Evolutionary conservation across 108 stramenopile species (phyloP), one percentile per base, ranked within the genome.

Genomic region (Conticribra weissflogii): DNA sequence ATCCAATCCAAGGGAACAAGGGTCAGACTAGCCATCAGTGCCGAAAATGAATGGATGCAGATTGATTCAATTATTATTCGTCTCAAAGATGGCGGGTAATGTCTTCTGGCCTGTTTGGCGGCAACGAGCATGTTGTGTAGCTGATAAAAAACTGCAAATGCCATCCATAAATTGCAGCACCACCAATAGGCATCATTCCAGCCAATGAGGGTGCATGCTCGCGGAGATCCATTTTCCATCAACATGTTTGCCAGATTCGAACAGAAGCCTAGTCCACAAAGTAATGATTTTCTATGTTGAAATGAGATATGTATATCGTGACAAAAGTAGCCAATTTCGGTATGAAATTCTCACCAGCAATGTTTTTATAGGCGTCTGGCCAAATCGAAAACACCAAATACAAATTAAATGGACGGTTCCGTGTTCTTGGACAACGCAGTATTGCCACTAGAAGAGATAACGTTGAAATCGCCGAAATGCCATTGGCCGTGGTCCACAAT

Each of bases 131-230:
- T 30, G 28, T 61, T 28, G 14, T 59, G 55, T 16, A 74, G 51
- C 28, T 66, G 58, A 1, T 36, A 21, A 33, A 74, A 66, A 19
- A 66, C 50, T n/a, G 63, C 25, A 45, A 56, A 59, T 22, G 73
- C 54, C 73, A 74, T 74, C 73, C 73, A 74, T 18, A 74, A 61
- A 52, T 65, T 74, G 9, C 63, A 41, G 45, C 64, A 66, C 72
- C 72, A 74, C 72, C 72, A 74, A 51, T 74, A 74, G 19, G 63
- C 63, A 52, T 74, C 72, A 41, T 66, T 74, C 64, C 63, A 74
- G 12, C 72, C 72, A 27, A 74, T 65, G 9, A 66, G 58, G 28
- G 29, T 58, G 51, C 73, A 74, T 19, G 57, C 56, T 45, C 53
- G 49, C 4, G 58, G 22, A n/a, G 60, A 54, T 31, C 58, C 57